Conservation (phyloP, 495 filamentous ascomycete genomes). For the Penicillium mononematosum region DNA sequence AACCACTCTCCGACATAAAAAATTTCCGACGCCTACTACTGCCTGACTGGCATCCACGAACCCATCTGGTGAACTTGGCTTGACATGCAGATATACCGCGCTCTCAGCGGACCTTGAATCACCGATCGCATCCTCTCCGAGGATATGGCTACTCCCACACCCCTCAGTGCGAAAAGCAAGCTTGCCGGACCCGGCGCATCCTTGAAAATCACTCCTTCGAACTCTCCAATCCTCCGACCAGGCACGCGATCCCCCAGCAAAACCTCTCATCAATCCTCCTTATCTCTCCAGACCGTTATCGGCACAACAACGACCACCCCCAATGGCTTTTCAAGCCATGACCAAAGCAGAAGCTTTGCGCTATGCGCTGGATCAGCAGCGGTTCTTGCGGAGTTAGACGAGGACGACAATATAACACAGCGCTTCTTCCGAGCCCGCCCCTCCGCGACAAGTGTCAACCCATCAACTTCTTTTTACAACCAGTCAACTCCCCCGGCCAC, state of each 20-base stretch:
- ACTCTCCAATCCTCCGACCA: slow-evolving; percentile 67
- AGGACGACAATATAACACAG: slow-evolving; percentile 68
- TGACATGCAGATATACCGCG: slow-evolving; percentile 24
- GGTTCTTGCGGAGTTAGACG: slow-evolving; percentile 79
- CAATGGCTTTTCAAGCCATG: slow-evolving; percentile 80
- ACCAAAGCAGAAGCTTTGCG: slow-evolving; percentile 70
- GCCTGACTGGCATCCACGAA: not conserved
- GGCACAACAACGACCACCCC: slow-evolving; percentile 82
- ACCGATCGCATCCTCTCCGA: slow-evolving; percentile 18
- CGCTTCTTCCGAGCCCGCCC: slow-evolving; percentile 89
- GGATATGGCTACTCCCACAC: slow-evolving; percentile 42
- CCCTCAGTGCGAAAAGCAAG: slow-evolving; percentile 39
- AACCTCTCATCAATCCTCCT: slow-evolving; percentile 46
- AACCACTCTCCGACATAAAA: not conserved
- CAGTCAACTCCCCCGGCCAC: slow-evolving; percentile 60
- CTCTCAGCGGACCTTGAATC: slow-evolving; percentile 30
- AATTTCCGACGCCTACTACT: not conserved
- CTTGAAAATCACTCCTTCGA: slow-evolving; percentile 76
- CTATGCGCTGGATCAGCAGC: slow-evolving; percentile 93
- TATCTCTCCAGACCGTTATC: slow-evolving; percentile 79
- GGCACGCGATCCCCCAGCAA: slow-evolving; percentile 63
- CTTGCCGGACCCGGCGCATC: slow-evolving; percentile 35
- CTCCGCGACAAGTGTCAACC: slow-evolving; percentile 65
- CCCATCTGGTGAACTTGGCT: slow-evolving; percentile 10
- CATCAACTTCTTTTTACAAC: slow-evolving; percentile 51